These are phyloP conservation scores for Annulohypoxylon bovei DNA, from an alignment of 495 filamentous ascomycete genomes.

Conservation along the genomic window DNA sequence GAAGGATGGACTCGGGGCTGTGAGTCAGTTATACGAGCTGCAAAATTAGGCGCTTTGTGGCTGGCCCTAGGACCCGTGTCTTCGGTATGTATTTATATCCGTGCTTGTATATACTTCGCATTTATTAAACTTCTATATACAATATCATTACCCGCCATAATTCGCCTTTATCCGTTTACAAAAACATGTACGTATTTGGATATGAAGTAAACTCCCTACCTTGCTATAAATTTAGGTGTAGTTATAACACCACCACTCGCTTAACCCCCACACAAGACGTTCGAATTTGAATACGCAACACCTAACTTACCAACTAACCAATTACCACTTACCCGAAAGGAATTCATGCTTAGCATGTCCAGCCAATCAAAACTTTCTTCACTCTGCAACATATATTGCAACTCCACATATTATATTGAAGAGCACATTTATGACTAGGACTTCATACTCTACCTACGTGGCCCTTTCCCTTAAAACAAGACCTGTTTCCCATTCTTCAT, in stretches of 20 bases:
- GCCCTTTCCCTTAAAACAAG: background rate
- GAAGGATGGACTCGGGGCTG: constrained; percentile 20
- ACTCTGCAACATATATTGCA: background rate
- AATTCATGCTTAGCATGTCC: background rate
- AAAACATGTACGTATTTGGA: too few species aligned
- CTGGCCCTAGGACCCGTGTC: background rate
- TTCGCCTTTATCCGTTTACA: too few species aligned
- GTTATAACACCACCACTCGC: too few species aligned
- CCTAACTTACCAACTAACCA: background rate
- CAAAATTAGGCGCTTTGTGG: constrained; percentile 1
- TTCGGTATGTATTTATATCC: background rate
- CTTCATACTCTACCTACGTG: background rate
- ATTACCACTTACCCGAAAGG: too few species aligned
- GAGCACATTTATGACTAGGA: background rate
- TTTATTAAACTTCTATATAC: background rate
- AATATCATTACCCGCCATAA: too few species aligned
- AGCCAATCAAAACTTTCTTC: background rate
- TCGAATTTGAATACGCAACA: background rate
- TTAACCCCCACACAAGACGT: background rate
- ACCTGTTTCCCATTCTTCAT: background rate
- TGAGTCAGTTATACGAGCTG: constrained; percentile 27
- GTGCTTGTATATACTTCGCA: constrained; percentile 1
- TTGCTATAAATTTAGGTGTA: too few species aligned
- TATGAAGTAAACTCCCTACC: too few species aligned
- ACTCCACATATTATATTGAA: background rate